Conservation (phyloP, 2,329 filamentous ascomycete species). For the Xylaria sp. region DNA sequence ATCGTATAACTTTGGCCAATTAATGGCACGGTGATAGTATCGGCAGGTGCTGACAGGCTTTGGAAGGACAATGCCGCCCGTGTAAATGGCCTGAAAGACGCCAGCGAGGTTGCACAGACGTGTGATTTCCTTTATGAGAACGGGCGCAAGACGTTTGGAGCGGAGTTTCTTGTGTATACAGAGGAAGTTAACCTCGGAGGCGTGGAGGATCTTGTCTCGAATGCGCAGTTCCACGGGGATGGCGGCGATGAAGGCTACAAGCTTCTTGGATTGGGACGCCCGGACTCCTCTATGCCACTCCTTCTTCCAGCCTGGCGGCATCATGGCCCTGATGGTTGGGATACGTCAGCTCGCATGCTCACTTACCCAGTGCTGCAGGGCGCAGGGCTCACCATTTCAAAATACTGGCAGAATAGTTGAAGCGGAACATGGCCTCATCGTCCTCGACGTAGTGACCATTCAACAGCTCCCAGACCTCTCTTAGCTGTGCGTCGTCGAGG, state of each 20-base stretch:
- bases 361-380: not conserved
- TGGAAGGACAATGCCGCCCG: slow-evolving; percentile 88
- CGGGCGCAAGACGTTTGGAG: slow-evolving; percentile 88
- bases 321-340: slow-evolving; percentile 77
- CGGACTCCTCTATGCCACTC: slow-evolving; percentile 97
- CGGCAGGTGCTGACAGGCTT: slow-evolving; percentile 92
- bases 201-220: slow-evolving; percentile 77
- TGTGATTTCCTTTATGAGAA: slow-evolving; percentile 98
- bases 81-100: slow-evolving; percentile 96
- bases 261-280: slow-evolving; percentile 81
- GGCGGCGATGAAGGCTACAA: slow-evolving; percentile 96
- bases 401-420: slow-evolving; percentile 92
- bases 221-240: slow-evolving; percentile 87
- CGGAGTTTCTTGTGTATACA: slow-evolving; percentile 98
- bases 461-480: slow-evolving; percentile 91
- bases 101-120: slow-evolving; percentile 87
- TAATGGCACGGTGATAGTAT: slow-evolving; percentile 92
- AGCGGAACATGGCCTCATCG: slow-evolving; percentile 95
- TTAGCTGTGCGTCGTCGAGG: slow-evolving; percentile 78
- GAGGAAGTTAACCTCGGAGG: slow-evolving; percentile 97
- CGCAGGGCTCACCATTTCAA: slow-evolving; percentile 77
- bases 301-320: slow-evolving; percentile 92
- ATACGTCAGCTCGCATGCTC: slow-evolving; percentile 6
- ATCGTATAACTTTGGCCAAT: slow-evolving; percentile 97
- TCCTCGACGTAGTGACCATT: slow-evolving; percentile 98